These are phyloP conservation scores for Excoecaria agallocha DNA, from an alignment of 345 rosid genomes.

Conservation along the genomic window DNA sequence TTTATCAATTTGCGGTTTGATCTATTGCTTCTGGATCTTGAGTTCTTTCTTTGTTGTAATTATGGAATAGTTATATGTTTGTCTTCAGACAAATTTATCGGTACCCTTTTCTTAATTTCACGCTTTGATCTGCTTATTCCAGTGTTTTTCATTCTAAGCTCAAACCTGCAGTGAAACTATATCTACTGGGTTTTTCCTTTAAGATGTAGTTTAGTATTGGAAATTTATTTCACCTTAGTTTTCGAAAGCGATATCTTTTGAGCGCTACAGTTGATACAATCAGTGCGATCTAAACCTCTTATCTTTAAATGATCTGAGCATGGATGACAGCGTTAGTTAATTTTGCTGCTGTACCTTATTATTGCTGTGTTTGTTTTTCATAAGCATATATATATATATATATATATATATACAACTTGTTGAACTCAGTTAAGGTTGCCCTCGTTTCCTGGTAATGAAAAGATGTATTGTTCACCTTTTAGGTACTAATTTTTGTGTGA, in stretches of 20 bases:
- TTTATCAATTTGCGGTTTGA: slow-evolving; percentile 21
- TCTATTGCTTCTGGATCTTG: slow-evolving; percentile 24
- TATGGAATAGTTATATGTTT: not conserved
- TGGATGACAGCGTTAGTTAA: not conserved
- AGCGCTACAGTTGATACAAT: not conserved
- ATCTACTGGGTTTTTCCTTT: not conserved
- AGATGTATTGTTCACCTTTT: too few relatives aligned
- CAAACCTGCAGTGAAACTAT: not conserved
- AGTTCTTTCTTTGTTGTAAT: slow-evolving; percentile 12
- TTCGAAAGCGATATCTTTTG: not conserved
- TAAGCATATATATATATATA: too few relatives aligned
- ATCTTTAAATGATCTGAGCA: not conserved
- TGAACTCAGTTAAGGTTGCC: too few relatives aligned
- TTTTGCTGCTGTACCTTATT: too few relatives aligned
- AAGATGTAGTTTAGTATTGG: not conserved
- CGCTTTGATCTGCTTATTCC: not conserved
- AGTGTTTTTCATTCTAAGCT: not conserved
- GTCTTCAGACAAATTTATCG: not conserved
- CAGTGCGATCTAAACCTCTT: slow-evolving; percentile 3
- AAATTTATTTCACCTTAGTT: not conserved
- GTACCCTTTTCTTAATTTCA: not conserved
- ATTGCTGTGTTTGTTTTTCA: not conserved
- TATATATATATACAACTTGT: too few relatives aligned
- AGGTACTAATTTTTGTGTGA: too few relatives aligned
- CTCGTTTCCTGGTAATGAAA: too few relatives aligned